A percentile compares a stretch with the other conserved stretches of the same genome.
Conservation (phyloP, 129 eudicot genomes). For the Deinandra increscens region DNA sequence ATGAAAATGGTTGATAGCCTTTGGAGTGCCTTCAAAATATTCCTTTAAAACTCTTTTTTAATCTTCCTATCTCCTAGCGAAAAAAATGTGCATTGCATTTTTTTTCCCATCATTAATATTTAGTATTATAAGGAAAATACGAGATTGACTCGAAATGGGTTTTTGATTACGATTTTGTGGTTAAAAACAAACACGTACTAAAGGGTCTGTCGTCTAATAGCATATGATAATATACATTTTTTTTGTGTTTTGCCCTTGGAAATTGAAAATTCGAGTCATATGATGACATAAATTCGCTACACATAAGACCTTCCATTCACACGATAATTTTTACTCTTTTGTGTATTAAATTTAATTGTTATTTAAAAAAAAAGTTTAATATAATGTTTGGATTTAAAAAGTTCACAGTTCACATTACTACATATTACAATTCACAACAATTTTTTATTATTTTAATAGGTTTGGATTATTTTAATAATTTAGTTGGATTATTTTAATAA, state of each 20-base stretch:
- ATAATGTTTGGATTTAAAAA: not conserved
- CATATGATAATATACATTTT: no score
- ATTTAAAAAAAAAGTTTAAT: not conserved
- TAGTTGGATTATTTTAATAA: no score
- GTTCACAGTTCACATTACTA: no score
- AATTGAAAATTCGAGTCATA: no score
- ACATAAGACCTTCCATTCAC: not conserved
- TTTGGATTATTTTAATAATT: no score
- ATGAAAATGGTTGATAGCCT: slow-evolving; percentile 30
- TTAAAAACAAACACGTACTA: not conserved
- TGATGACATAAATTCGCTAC: not conserved
- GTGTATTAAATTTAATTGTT: not conserved
- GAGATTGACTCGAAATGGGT: not conserved
- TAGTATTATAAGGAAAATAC: not conserved
- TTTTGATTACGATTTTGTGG: not conserved
- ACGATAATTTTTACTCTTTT: not conserved
- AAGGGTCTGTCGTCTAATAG: no score
- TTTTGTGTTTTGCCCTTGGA: no score
- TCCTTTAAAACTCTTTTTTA: slow-evolving; percentile 20
- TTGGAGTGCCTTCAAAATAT: slow-evolving; percentile 55
- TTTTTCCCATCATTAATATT: not conserved
- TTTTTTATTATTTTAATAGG: no score
- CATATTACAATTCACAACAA: no score
- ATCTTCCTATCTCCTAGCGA: slow-evolving; percentile 2
- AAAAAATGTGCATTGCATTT: slow-evolving; percentile 3